Conservation (phyloP, 257 asterid species). For the Solanum chilense region DNA sequence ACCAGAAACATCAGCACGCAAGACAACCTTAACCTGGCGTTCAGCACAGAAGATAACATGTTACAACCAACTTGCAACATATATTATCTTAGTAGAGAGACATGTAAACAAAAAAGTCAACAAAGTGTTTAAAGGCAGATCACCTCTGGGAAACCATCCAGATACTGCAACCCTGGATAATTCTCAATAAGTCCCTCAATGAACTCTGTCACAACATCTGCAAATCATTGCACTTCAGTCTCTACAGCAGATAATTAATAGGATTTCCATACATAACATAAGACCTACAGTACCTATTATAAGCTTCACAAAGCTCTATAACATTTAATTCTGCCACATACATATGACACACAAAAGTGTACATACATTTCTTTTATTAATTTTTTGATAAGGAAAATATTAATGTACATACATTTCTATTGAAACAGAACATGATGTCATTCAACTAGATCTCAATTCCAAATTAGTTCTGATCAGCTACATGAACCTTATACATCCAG, state of each 20-base stretch:
- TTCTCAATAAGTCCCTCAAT: constrained; percentile 94
- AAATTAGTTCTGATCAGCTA: background rate
- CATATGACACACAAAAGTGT: background rate
- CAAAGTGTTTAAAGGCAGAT: background rate
- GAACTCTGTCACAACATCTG: constrained; percentile 96
- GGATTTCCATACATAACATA: background rate
- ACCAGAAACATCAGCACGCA: constrained; percentile 82
- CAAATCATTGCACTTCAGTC: constrained; percentile 5
- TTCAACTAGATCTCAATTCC: background rate
- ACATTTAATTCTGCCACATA: background rate
- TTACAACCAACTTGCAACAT: background rate
- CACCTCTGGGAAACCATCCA: constrained; percentile 96
- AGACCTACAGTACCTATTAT: background rate
- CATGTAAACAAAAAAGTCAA: background rate
- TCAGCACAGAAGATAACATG: background rate
- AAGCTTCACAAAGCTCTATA: background rate
- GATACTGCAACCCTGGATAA: constrained; percentile 85
- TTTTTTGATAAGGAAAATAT: background rate
- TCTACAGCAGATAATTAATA: background rate
- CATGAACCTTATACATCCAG: background rate
- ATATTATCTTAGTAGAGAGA: background rate
- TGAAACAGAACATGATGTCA: background rate
- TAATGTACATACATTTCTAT: background rate
- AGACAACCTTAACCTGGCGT: constrained; percentile 79
- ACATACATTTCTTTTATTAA: background rate